Evolutionary conservation across 2,329 filamentous ascomycete genomes (phyloP), one percentile per base, ranked within the genome.

Genomic region (Penicillium sp.): DNA sequence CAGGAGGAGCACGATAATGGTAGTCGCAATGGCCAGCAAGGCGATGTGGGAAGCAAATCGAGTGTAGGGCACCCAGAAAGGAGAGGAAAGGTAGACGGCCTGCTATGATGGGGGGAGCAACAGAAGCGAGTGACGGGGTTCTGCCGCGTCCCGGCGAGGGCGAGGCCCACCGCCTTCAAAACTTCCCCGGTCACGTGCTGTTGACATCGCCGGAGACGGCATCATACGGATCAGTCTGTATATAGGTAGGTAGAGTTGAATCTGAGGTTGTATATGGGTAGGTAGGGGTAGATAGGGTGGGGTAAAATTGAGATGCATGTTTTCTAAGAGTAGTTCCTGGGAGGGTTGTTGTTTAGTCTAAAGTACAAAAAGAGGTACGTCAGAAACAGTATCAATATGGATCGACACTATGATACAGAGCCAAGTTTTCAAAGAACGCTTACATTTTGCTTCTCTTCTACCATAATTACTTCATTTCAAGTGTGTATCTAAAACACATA

Each of bases 21-120:
- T 44, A 28, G 42, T 47, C 43, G 42, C 28, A 54, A 51, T 53
- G 54, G 50, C 52, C 40, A 32, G 42, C 20, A 54, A 44, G 47
- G 42, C 31, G 52, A 50, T 50, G 55, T 47, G 33, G 52, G 53
- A 56, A 51, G 29, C 37, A 47, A 29, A 50, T 47, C 39, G 46
- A 52, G 38, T 47, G 38, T 47, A 45, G 42, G 51, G 44, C 40
- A 44, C 33, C 47, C 44, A 44, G 47, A 44, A 52, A 49, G 48
- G 32, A 38, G 53, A 46, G 50, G 49, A 35, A 57, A 53, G 54
- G 49, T 50, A 48, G 47, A 50, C 41, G 52, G 54, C 18, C 47
- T 47, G 56, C 57, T 59, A 53, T 54, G 53, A 61, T 59, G 56
- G 57, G 57, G 57, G 59, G 53, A 59, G 57, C 56, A 57, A 59